phyloP scores from a whole-genome alignment of 805 yeast species.

The Candida ipomoeae region DNA sequence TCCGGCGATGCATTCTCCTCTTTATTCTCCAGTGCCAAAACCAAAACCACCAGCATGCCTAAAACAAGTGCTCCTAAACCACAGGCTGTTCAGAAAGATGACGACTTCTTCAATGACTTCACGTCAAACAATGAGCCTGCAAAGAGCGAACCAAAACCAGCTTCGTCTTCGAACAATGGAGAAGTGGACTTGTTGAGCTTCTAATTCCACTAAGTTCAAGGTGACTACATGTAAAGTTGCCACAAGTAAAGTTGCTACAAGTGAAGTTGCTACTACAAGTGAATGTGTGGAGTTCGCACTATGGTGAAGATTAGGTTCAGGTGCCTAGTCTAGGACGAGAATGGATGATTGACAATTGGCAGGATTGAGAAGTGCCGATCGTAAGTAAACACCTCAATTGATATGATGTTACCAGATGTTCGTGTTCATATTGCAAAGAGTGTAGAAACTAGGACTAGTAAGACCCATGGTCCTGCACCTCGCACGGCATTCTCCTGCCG shows the following conservation, averaged over 20 bases:
- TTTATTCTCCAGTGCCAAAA: conserved; percentile 61
- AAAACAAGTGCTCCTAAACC: conserved; percentile 9
- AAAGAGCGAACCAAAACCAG: conserved; percentile 8
- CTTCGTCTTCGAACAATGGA: conserved; percentile 19
- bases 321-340: background rate
- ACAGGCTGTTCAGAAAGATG: conserved; percentile 14
- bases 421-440: background rate
- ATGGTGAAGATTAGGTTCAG: background rate
- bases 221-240: background rate
- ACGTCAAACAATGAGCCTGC: conserved; percentile 19
- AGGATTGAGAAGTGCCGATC: background rate
- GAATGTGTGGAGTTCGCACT: background rate
- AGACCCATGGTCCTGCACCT: background rate
- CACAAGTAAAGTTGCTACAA: background rate
- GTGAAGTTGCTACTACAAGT: background rate
- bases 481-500: background rate
- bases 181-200: conserved; percentile 50
- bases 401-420: background rate
- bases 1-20: conserved; percentile 70
- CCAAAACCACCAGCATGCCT: conserved; percentile 23
- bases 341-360: background rate
- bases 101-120: conserved; percentile 33
- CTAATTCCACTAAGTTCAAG: conserved; percentile 13
- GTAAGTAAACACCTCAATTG: background rate
- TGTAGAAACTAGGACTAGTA: background rate